phyloP scores from a whole-genome alignment of 208 protist species.

The Crithidia mellificae region DNA sequence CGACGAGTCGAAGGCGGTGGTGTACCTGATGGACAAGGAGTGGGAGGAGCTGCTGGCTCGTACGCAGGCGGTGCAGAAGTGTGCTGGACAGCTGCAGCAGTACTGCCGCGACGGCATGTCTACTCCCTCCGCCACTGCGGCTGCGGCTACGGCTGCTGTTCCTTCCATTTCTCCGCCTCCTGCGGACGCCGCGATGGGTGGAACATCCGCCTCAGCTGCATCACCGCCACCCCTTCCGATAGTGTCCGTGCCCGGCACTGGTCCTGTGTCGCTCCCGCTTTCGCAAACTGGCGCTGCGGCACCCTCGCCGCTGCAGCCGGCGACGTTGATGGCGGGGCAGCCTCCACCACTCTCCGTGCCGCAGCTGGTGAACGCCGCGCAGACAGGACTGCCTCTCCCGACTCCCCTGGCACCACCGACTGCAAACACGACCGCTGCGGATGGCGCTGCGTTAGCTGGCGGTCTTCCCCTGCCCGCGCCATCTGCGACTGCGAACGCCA shows the following conservation, averaged over 20 bases:
- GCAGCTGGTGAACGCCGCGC: neutral
- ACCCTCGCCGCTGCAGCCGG: too few relatives aligned
- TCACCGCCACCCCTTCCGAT: too few relatives aligned
- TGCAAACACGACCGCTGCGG: too few relatives aligned
- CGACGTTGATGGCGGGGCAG: too few relatives aligned
- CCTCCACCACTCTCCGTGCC: constrained; percentile 17
- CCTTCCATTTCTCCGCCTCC: neutral
- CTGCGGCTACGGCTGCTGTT: neutral
- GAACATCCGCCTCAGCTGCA: neutral
- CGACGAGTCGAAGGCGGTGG: constrained; percentile 48
- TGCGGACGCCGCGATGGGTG: neutral
- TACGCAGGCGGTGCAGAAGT: constrained; percentile 34
- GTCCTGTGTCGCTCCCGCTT: neutral
- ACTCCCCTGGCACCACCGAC: neutral
- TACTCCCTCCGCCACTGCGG: neutral
- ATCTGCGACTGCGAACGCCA: too few relatives aligned
- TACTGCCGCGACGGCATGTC: constrained; percentile 57
- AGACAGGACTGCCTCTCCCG: neutral
- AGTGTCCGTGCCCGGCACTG: neutral
- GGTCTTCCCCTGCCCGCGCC: too few relatives aligned
- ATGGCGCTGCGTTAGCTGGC: too few relatives aligned
- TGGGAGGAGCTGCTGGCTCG: constrained; percentile 42
- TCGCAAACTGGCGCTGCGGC: neutral
- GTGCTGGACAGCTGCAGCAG: constrained; percentile 34
- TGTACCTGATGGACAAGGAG: constrained; percentile 53